Percentiles rank a stretch among this genome's conserved stretches.
phyloP scores from a whole-genome alignment of 805 yeast species.

The Wickerhamiella kurtzmanii region DNA sequence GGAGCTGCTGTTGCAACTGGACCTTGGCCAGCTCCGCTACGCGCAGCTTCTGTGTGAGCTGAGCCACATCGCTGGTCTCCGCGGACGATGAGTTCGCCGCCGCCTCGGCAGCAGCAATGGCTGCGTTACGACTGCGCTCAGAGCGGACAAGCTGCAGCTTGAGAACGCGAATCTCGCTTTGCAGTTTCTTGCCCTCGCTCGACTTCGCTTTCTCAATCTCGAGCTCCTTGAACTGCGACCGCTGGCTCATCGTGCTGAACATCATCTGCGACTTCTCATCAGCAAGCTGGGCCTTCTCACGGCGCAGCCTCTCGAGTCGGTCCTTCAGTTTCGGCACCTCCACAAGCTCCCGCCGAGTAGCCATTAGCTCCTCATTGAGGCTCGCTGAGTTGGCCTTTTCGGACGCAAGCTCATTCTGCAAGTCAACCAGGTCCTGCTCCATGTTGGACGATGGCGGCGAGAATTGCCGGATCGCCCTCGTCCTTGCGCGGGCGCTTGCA shows the following conservation, averaged over 20 bases:
- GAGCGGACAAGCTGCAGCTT: conserved; percentile 22
- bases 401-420: conserved; percentile 9
- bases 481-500: background rate
- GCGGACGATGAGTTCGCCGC: conserved; percentile 12
- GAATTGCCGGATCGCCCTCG: background rate
- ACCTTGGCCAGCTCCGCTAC: conserved; percentile 18
- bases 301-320: conserved; percentile 17
- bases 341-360: conserved; percentile 7
- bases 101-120: conserved; percentile 19
- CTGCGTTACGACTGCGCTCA: conserved; percentile 21
- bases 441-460: conserved; percentile 6
- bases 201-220: conserved; percentile 14
- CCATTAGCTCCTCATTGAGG: conserved; percentile 6
- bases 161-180: conserved; percentile 24
- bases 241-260: conserved; percentile 9
- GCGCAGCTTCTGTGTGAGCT: conserved; percentile 8
- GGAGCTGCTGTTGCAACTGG: conserved; percentile 13
- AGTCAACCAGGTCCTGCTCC: conserved; percentile 7
- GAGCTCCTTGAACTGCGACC: conserved; percentile 10
- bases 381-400: conserved; percentile 7
- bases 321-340: conserved; percentile 8
- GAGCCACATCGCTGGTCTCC: conserved; percentile 1
- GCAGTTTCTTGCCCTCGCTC: conserved; percentile 13
- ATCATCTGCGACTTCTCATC: conserved; percentile 14
- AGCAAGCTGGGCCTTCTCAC: conserved; percentile 17